Base-by-base conservation (phyloP, 176 grass and related monocot species). In the Oryza brachyantha region DNA sequence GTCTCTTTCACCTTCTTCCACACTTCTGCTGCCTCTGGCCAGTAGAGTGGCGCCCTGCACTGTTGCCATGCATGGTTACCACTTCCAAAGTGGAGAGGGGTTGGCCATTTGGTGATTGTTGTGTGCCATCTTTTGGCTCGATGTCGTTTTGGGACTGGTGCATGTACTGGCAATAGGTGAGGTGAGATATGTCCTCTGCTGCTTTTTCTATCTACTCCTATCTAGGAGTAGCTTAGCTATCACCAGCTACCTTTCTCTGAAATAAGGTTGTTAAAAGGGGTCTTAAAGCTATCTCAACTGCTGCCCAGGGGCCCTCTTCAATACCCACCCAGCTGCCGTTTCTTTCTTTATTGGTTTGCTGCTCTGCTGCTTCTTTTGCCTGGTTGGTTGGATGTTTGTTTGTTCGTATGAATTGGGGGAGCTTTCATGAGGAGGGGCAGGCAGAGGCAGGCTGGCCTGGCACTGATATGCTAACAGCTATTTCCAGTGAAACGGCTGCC, bases 1-100 rank as follows among this genome's bases (percentile, higher is more conserved):
- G 72, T 91, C 85, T 46, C 85, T 88, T 66, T 91, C 85, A 40
- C 60, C 38, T 50, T 50, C 65, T 64, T 13, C 26, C 13, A 21
- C 32, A 55, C 59, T 76, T 60, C 22, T 27, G 27, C 39, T 54
- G 13, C 26, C 35, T 70, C 13, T 52, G 50, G 37, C 52, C 38
- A 63, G 35, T 43, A 40, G 68, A 34, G 36, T 31, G 70, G 43
- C 24, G 48, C 28, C 42, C 21, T 39, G 55, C 46, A 68, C 37
- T 42, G 57, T 10, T 61, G 64, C 75, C 46, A 71, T 38, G 68
- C 60, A 43, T 61, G 52, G 66, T 21, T 74, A 42, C 40, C 86
- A 31, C 58, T 74, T 74, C 64, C 57, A 61, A 75, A 64, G 74
- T 27, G 19, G 19, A 28, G 46, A 3, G 71, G 72, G 55, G 25